Evolutionary conservation across 805 yeast genomes (phyloP), one percentile per base, ranked within the genome.

Genomic region (Yarrowia porcina): DNA sequence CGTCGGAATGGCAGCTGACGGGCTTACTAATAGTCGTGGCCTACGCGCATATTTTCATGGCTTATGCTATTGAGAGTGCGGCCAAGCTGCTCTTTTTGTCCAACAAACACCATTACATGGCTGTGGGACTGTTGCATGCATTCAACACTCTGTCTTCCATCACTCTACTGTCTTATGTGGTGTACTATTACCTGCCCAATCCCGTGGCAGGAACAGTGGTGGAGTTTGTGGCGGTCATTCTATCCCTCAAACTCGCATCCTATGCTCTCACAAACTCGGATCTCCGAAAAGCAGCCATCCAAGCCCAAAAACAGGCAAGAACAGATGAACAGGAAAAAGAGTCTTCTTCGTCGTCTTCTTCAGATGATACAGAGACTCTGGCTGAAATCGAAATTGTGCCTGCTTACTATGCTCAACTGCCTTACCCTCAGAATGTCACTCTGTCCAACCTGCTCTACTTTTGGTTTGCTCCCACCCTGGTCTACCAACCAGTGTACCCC

Each of bases 401-500:
- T 1, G 67, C 63, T 7, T 66, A 73, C 39, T 78, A 77, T 68
- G 66, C 66, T 4, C 45, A 67, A 1, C 69, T 68, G 21, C 71
- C 72, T 23, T 79, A 79, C 67, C 83, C 83, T 4, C 44, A 64
- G 10, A 80, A 79, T 66, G 69, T 79, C 47, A 72, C 79, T 0
- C 45, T 76, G 15, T 15, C 63, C 9, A 76, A 76, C 61, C 63
- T 76, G 20, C 67, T 73, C 11, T 75, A 76, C 66, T 80, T 75
- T 68, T 75, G 80, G 78, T 72, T 74, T 69, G 79, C 80, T 0
- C 83, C 83, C 1, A 79, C 83, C 4, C 71, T 79, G 56, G 76
- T 79, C 10, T 79, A 79, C 66, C 83, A 79, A 68, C 83, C 83
- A 1, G 79, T 74, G 9, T 79, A 79, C 66, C 83, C 83, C 5